These are phyloP conservation scores for Parasitella parasitica DNA, from an alignment of 371 early-diverging fungal genomes.

Conservation along the genomic window DNA sequence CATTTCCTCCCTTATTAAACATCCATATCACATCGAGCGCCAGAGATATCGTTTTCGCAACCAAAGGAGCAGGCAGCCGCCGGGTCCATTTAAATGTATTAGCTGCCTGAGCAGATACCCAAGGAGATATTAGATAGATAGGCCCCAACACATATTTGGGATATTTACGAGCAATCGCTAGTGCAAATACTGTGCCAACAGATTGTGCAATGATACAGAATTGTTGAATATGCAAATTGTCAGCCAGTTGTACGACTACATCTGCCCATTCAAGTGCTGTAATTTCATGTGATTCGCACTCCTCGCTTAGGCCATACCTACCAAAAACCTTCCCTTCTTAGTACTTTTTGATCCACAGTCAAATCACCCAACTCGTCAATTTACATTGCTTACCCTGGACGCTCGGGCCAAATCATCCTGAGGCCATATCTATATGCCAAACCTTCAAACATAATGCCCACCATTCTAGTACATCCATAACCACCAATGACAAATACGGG, in stretches of 20 bases:
- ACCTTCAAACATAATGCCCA: constrained; percentile 55
- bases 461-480: constrained; percentile 47
- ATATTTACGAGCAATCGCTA: constrained; percentile 40
- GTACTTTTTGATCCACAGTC: background rate
- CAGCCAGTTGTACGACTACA: constrained; percentile 42
- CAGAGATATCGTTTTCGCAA: constrained; percentile 42
- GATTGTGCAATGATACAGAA: constrained; percentile 53
- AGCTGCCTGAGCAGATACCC: constrained; percentile 52
- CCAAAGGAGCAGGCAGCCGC: constrained; percentile 40
- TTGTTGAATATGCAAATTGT: constrained; percentile 28
- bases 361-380: background rate
- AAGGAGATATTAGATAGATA: constrained; percentile 47
- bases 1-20: constrained; percentile 26
- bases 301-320: constrained; percentile 50
- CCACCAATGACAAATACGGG: constrained; percentile 52
- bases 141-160: constrained; percentile 41
- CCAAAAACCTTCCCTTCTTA: background rate
- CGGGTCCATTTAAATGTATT: constrained; percentile 58
- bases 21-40: constrained; percentile 54
- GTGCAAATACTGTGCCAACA: constrained; percentile 49
- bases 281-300: constrained; percentile 36
- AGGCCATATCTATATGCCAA: constrained; percentile 32
- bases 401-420: constrained; percentile 52
- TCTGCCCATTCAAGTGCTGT: constrained; percentile 53
- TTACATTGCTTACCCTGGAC: constrained; percentile 41